Base-by-base conservation (phyloP, 345 rosid species). In the Murraya koenigii region DNA sequence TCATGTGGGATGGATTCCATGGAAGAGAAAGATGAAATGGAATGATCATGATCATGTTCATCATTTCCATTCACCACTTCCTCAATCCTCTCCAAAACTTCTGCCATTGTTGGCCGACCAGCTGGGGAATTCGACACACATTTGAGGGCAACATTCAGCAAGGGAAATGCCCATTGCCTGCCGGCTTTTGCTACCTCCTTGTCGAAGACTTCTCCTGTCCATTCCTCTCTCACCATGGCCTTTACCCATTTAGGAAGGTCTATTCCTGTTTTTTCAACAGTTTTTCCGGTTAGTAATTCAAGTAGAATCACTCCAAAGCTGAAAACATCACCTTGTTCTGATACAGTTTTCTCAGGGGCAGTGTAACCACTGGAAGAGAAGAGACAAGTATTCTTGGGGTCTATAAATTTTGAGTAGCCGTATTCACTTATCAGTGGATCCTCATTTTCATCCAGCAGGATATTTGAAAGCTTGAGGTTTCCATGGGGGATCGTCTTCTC, bases 161-260 rank as follows among this genome's bases (percentile, higher is more conserved):
- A 70, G 19, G 92, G 90, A 66, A 90, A 90, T 10, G 90, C 90
- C 78, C 77, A 87, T 26, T 87, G 88, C 80, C 79, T 79, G 0
- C 81, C 91, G 23, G 79, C 78, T n/a, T n/a, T 74, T 75, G 56
- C 78, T 5, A 90, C 85, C 68, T 87, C 90, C 84, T 82, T 87
- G 80, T 89, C 92, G 25, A 90, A 89, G 32, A 89, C 92, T 74
- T 91, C 95, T 7, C 91, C 93, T 0, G 93, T 89, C 95, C 95
- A 91, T 81, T 91, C 93, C 76, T 91, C 93, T 67, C 89, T 85
- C 39, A 89, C 93, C 88, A 83, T 87, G 49, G 89, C 83, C 71
- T 80, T 86, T 19, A 88, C 95, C 93, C 95, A 89, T n/a, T 84
- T 85, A 1, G 91, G 90, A 52, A 91, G 91, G 74, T 89, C 88